Evolutionary conservation across 2,329 filamentous ascomycete genomes (phyloP).

Genomic region (Rugonectria rugulosa): DNA sequence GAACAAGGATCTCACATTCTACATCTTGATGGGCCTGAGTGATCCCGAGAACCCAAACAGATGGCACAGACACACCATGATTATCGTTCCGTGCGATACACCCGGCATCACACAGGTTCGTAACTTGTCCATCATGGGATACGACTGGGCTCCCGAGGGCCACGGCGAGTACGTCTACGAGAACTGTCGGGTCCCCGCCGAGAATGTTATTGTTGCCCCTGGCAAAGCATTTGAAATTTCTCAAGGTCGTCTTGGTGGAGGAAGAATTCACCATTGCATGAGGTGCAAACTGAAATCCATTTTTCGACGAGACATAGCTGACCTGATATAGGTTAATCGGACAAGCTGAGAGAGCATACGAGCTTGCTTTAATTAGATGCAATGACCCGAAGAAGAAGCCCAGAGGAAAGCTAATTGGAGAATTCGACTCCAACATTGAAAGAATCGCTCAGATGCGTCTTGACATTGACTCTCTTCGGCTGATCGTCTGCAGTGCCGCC

Average conservation of each 20-base stretch:
- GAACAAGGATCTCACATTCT: constrained; percentile 85
- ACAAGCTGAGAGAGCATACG: constrained; percentile 22
- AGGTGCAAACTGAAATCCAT: background rate
- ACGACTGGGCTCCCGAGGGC: constrained; percentile 91
- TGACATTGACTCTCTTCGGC: constrained; percentile 85
- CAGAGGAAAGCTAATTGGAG: constrained; percentile 19
- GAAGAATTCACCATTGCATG: constrained; percentile 23
- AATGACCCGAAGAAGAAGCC: constrained; percentile 26
- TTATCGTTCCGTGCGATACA: constrained; percentile 79
- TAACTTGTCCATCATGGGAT: constrained; percentile 89
- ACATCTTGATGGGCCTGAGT: constrained; percentile 91
- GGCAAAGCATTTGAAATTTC: constrained; percentile 17
- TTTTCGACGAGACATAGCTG: constrained; percentile 41
- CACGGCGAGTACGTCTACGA: constrained; percentile 88
- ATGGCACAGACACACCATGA: constrained; percentile 88
- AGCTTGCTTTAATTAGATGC: constrained; percentile 15
- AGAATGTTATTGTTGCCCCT: constrained; percentile 18
- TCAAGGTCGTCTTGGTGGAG: constrained; percentile 17
- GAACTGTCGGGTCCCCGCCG: constrained; percentile 78
- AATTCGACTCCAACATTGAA: constrained; percentile 74
- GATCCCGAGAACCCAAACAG: constrained; percentile 74
- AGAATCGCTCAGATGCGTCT: constrained; percentile 87
- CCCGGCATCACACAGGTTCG: constrained; percentile 85
- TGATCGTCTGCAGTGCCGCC: constrained; percentile 87
- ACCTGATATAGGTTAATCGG: constrained; percentile 82